Percentiles rank a stretch among this genome's conserved stretches.
Conservation (phyloP, 768 basidiomycete species). For the Dioszegia crocea region DNA sequence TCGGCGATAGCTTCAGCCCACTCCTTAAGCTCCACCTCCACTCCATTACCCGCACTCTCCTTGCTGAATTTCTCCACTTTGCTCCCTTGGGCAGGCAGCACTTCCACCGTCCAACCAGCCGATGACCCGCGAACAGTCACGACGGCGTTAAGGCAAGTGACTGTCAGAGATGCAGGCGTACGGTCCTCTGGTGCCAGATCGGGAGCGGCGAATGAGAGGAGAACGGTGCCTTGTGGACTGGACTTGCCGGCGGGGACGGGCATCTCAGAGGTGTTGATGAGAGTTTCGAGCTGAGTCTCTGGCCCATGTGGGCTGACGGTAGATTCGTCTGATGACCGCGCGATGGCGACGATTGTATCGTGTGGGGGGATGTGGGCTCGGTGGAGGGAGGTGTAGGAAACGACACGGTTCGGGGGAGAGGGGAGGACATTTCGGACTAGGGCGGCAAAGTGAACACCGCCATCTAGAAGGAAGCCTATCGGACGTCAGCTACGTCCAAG, state of each 20-base stretch:
- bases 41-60: constrained; percentile 52
- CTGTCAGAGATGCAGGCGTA: constrained; percentile 15
- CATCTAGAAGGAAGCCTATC: constrained; percentile 65
- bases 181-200: constrained; percentile 17
- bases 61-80: constrained; percentile 52
- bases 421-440: constrained; percentile 59
- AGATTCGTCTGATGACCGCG: constrained; percentile 16
- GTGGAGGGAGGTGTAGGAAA: constrained; percentile 65
- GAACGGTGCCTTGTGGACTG: constrained; percentile 32
- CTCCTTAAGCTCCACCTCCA: constrained; percentile 51
- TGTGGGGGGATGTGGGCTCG: constrained; percentile 68
- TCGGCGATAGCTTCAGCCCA: constrained; percentile 55
- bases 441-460: constrained; percentile 42
- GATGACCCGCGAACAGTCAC: constrained; percentile 14
- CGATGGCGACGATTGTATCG: constrained; percentile 62
- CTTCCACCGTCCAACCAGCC: constrained; percentile 20
- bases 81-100: constrained; percentile 24
- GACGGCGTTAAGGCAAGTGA: constrained; percentile 36
- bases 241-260: constrained; percentile 31
- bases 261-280: constrained; percentile 10
- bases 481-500: background rate
- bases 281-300: constrained; percentile 21
- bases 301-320: constrained; percentile 32
- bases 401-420: constrained; percentile 59
- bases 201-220: constrained; percentile 34